Evolutionary conservation across 352 stramenopile genomes (phyloP).

Genomic region (Globisporangium uncinulatum): DNA sequence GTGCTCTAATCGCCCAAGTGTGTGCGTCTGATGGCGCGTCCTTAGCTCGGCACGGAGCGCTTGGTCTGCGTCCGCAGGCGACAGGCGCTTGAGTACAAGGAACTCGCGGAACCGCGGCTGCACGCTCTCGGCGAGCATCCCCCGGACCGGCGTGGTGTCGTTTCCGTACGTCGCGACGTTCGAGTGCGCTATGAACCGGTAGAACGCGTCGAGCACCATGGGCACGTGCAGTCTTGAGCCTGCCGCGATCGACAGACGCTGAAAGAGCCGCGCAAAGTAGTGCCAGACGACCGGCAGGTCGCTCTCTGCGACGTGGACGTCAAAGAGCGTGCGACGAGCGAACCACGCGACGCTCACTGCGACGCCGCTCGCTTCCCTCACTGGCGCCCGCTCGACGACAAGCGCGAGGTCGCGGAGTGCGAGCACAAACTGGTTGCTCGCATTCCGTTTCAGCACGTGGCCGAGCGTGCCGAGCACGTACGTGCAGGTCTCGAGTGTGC

Average conservation of each 20-base stretch:
- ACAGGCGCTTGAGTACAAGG: slow-evolving; percentile 15
- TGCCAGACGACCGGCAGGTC: slow-evolving; percentile 42
- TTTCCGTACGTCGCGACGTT: slow-evolving; percentile 25
- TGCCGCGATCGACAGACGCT: slow-evolving; percentile 10
- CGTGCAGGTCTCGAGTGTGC: slow-evolving; percentile 27
- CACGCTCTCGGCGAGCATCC: slow-evolving; percentile 16
- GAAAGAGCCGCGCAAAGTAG: slow-evolving; percentile 24
- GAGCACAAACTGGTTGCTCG: slow-evolving; percentile 49
- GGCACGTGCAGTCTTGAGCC: slow-evolving; percentile 21
- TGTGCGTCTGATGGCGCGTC: slow-evolving; percentile 8
- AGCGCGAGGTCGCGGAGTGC: slow-evolving; percentile 38
- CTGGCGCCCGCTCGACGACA: slow-evolving; percentile 14
- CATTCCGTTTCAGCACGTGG: slow-evolving; percentile 40
- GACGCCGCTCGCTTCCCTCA: slow-evolving; percentile 7
- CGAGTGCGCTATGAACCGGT: slow-evolving; percentile 38
- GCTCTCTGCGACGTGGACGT: slow-evolving; percentile 33
- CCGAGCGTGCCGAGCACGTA: slow-evolving; percentile 38
- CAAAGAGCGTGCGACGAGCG: slow-evolving; percentile 26
- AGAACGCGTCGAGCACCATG: slow-evolving; percentile 33
- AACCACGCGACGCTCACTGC: slow-evolving; percentile 31
- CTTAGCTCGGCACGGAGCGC: slow-evolving; percentile 12
- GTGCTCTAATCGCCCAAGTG: background rate
- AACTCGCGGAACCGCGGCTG: slow-evolving; percentile 18
- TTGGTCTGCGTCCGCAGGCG: slow-evolving; percentile 11
- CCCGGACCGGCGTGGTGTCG: background rate